Conservation (phyloP, 306 rosid species). For the Pyrus bretschneideri region DNA sequence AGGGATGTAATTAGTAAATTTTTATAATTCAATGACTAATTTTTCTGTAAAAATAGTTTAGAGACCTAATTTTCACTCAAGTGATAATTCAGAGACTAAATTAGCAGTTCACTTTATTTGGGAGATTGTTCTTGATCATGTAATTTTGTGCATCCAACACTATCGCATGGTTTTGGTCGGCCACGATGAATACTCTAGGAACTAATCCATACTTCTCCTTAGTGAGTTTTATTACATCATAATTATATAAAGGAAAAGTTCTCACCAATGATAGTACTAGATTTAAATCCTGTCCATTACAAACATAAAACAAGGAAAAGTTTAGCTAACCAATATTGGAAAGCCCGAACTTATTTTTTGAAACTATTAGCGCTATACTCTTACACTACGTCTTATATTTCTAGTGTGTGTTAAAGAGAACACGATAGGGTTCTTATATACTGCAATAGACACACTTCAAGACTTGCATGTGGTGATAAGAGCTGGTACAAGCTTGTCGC, state of each 20-base stretch:
- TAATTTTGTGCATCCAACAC: conserved; percentile 21
- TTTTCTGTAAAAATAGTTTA: conserved; percentile 17
- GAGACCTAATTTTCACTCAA: conserved; percentile 16
- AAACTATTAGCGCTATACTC: too few species aligned
- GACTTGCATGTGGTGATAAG: conserved; percentile 3
- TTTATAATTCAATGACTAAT: not conserved
- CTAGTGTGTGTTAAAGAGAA: too few species aligned
- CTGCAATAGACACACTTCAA: too few species aligned
- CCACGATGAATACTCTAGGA: conserved; percentile 25
- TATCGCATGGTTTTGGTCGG: conserved; percentile 20
- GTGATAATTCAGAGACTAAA: too few species aligned
- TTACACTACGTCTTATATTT: too few species aligned
- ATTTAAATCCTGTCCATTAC: conserved; percentile 21
- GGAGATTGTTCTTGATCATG: conserved; percentile 27
- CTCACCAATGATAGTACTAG: conserved; percentile 30
- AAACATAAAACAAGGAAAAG: too few species aligned
- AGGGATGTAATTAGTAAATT: too few species aligned
- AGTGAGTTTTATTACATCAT: not conserved
- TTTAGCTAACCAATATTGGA: too few species aligned
- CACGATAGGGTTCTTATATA: too few species aligned
- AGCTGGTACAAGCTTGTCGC: not conserved
- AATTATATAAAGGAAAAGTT: not conserved
- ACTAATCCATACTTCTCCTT: conserved; percentile 31
- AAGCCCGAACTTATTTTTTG: too few species aligned
- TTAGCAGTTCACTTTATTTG: conserved; percentile 9